Conservation (phyloP, 2,329 filamentous ascomycete species). For the Aotearoamyces nothofagi region DNA sequence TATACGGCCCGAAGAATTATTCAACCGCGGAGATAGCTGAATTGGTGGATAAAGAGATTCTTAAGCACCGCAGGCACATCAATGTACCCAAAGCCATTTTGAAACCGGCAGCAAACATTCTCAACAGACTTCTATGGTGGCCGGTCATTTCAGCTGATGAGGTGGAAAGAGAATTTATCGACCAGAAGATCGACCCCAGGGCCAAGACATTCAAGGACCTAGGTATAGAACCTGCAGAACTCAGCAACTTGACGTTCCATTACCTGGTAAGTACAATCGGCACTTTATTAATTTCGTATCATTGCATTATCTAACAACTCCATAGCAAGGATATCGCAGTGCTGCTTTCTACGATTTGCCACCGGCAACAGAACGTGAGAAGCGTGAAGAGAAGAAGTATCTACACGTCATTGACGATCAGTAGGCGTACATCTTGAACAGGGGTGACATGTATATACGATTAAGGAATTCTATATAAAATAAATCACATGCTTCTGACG, state of each 20-base stretch:
- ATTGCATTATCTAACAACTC: constrained; percentile 22
- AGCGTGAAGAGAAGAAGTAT: constrained; percentile 90
- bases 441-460: no score
- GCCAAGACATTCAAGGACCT: constrained; percentile 96
- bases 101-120: constrained; percentile 55
- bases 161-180: constrained; percentile 81
- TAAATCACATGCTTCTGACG: no score
- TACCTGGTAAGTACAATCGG: constrained; percentile 79
- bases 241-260: constrained; percentile 78
- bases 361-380: constrained; percentile 88
- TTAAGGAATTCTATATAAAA: no score
- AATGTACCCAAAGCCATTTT: constrained; percentile 74
- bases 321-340: constrained; percentile 78
- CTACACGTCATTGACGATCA: constrained; percentile 84
- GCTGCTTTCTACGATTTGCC: constrained; percentile 84
- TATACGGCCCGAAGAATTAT: constrained; percentile 90
- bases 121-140: constrained; percentile 87
- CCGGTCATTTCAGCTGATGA: constrained; percentile 68
- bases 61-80: constrained; percentile 77
- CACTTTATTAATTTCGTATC: no score
- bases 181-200: constrained; percentile 77
- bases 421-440: no score
- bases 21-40: constrained; percentile 74
- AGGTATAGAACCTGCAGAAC: constrained; percentile 74
- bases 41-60: constrained; percentile 82